phyloP scores from a whole-genome alignment of 2,329 filamentous ascomycete genomes.

The Arthrobotrys sphaeroides region DNA sequence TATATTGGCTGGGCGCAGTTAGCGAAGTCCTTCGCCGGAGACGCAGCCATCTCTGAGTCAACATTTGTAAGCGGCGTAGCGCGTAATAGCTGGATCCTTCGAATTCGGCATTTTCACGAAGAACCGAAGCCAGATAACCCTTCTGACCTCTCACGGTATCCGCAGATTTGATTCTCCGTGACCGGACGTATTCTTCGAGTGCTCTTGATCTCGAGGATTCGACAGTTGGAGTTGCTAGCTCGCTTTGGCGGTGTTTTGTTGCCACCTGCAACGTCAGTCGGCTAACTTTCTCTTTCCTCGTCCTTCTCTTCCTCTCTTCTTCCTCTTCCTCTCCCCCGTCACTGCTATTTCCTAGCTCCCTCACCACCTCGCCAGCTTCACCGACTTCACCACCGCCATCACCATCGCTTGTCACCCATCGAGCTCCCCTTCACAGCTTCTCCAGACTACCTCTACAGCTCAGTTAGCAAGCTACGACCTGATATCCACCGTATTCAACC shows the following conservation, averaged over 20 bases:
- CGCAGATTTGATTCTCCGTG: too few species aligned
- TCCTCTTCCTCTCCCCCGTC: not conserved
- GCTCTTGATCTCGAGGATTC: too few species aligned
- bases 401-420: not conserved
- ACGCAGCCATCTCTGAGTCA: too few species aligned
- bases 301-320: not conserved
- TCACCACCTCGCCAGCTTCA: not conserved
- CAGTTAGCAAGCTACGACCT: not conserved
- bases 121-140: too few species aligned
- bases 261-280: slow-evolving; percentile 7
- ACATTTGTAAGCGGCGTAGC: too few species aligned
- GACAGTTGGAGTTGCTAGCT: not conserved
- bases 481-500: not conserved
- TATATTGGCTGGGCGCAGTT: too few species aligned
- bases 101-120: too few species aligned
- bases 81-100: too few species aligned
- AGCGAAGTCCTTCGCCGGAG: too few species aligned
- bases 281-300: not conserved
- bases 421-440: not conserved
- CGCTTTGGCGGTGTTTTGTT: not conserved
- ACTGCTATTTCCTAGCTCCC: not conserved
- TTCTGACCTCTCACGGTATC: too few species aligned
- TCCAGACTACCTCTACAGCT: not conserved
- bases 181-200: too few species aligned
- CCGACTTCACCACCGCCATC: not conserved